phyloP scores from a whole-genome alignment of 148 eudicot species.

The Heliamphora exappendiculata region DNA sequence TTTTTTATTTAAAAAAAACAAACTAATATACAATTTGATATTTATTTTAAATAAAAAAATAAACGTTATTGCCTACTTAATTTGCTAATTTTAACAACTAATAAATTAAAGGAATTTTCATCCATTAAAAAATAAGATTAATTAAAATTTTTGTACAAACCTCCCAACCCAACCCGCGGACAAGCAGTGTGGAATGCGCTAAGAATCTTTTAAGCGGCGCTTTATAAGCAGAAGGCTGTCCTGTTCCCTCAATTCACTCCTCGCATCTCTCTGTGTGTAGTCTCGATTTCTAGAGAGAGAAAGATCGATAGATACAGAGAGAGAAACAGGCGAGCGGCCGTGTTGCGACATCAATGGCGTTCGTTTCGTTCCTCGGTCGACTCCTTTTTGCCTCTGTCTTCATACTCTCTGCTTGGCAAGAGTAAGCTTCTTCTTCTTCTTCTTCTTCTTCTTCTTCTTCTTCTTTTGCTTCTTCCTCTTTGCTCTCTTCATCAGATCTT shows the following conservation, averaged over 20 bases:
- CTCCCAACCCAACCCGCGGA: too few relatives aligned
- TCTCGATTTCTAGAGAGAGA: conserved; percentile 7
- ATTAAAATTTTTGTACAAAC: too few relatives aligned
- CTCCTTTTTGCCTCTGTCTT: conserved; percentile 70
- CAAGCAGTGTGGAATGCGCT: too few relatives aligned
- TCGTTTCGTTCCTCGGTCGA: conserved; percentile 65
- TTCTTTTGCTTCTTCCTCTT: background rate
- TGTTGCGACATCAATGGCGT: conserved; percentile 14
- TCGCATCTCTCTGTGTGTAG: background rate
- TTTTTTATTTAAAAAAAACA: too few relatives aligned
- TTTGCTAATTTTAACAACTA: too few relatives aligned
- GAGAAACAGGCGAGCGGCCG: background rate
- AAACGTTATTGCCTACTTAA: too few relatives aligned
- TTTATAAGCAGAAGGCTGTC: too few relatives aligned
- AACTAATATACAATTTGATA: too few relatives aligned
- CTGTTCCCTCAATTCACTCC: background rate
- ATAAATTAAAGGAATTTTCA: too few relatives aligned
- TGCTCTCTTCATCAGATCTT: conserved; percentile 27
- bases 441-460: background rate
- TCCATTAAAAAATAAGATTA: too few relatives aligned
- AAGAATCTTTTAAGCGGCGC: too few relatives aligned
- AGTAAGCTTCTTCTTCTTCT: conserved; percentile 30
- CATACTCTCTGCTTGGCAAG: conserved; percentile 78
- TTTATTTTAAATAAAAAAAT: too few relatives aligned
- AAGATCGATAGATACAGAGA: background rate